These are phyloP conservation scores for Lactuca saligna DNA, from an alignment of 129 eudicot species.

Conservation along the genomic window DNA sequence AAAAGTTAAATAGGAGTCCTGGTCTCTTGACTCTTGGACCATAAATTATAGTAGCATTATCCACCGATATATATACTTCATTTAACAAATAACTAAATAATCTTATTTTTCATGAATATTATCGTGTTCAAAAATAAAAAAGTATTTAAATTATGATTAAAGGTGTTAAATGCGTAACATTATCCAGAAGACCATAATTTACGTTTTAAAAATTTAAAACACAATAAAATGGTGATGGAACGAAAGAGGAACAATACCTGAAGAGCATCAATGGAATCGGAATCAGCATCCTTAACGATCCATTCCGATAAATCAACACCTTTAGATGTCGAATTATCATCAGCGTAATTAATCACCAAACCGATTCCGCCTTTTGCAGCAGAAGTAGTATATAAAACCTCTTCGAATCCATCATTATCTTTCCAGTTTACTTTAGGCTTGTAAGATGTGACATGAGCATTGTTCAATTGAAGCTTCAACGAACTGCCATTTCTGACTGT, in stretches of 20 bases:
- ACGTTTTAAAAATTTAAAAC: too few species aligned
- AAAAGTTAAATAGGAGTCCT: too few species aligned
- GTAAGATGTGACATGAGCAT: constrained; percentile 83
- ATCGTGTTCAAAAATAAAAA: not conserved
- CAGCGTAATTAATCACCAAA: constrained; percentile 53
- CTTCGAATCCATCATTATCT: constrained; percentile 82
- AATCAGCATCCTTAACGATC: constrained; percentile 77
- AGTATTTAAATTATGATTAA: not conserved
- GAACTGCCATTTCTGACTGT: constrained; percentile 90
- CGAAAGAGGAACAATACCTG: constrained; percentile 52
- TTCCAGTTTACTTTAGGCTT: constrained; percentile 94
- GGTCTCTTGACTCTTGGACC: not conserved
- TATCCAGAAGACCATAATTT: not conserved
- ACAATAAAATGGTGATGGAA: not conserved
- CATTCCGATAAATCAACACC: constrained; percentile 48
- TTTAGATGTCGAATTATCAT: constrained; percentile 36
- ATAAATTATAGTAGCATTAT: constrained; percentile 3
- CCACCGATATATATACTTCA: not conserved
- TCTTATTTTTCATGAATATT: not conserved
- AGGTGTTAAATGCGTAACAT: not conserved
- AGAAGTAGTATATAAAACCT: constrained; percentile 56
- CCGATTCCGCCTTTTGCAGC: constrained; percentile 75
- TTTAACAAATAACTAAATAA: not conserved
- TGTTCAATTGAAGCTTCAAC: constrained; percentile 60
- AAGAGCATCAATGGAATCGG: constrained; percentile 90